These are phyloP conservation scores for Entophlyctis luteolus DNA, from an alignment of 192 early-diverging fungal species.

Conservation along the genomic window DNA sequence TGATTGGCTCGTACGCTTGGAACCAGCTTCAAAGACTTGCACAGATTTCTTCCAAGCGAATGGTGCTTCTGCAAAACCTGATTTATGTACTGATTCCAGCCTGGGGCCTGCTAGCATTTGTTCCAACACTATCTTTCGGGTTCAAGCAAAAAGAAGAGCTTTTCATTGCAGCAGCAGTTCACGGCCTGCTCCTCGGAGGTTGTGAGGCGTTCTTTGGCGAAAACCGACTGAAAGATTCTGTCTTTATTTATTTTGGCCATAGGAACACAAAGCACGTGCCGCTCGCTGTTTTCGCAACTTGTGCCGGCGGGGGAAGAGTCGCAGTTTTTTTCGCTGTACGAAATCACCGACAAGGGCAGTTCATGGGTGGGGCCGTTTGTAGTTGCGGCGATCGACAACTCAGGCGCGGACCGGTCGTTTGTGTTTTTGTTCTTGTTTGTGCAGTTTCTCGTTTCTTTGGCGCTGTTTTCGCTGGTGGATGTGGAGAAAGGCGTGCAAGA, in stretches of 20 bases:
- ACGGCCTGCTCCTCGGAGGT: slow-evolving; percentile 61
- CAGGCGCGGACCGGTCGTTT: slow-evolving; percentile 16
- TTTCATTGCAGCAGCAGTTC: slow-evolving; percentile 53
- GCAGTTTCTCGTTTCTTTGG: background rate
- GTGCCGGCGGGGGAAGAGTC: slow-evolving; percentile 63
- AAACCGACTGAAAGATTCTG: no score
- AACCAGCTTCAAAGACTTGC: slow-evolving; percentile 47
- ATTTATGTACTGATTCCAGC: slow-evolving; percentile 54
- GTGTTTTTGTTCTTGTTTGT: background rate
- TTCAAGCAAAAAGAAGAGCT: slow-evolving; percentile 52
- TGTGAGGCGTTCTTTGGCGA: no score
- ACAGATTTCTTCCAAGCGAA: slow-evolving; percentile 44
- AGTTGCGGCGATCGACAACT: slow-evolving; percentile 55
- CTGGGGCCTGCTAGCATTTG: slow-evolving; percentile 63
- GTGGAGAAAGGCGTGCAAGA: background rate
- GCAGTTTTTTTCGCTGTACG: slow-evolving; percentile 67
- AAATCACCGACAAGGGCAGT: slow-evolving; percentile 60
- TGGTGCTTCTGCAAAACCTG: slow-evolving; percentile 47
- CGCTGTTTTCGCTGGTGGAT: background rate
- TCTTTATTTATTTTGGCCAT: no score
- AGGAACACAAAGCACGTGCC: slow-evolving; percentile 43
- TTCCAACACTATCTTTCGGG: slow-evolving; percentile 45
- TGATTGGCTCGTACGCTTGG: slow-evolving; percentile 56
- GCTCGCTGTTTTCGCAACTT: slow-evolving; percentile 62
- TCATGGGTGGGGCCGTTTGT: slow-evolving; percentile 70